Conservation (phyloP, 345 rosid genomes). For the Salix suchowensis region DNA sequence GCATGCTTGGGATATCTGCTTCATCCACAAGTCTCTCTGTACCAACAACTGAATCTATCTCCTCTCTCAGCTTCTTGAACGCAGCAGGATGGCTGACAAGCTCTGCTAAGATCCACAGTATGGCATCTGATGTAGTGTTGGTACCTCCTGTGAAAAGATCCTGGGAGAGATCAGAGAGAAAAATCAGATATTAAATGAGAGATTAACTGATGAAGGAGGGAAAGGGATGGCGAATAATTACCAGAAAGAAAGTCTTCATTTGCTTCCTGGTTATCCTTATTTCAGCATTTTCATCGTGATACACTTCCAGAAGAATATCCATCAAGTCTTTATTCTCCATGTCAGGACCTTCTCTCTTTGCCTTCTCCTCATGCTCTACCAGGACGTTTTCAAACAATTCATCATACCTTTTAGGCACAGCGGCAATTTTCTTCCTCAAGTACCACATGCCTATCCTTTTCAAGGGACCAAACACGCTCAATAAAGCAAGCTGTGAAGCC, state of each 20-base stretch:
- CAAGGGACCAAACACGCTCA: constrained; percentile 4
- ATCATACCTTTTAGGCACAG: not conserved
- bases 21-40: no score
- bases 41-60: no score
- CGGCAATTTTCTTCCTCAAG: not conserved
- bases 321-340: constrained; percentile 38
- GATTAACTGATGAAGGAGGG: not conserved
- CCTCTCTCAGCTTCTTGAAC: no score
- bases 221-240: not conserved
- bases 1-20: no score
- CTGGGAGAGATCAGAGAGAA: not conserved
- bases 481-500: constrained; percentile 18
- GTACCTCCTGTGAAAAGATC: constrained; percentile 25
- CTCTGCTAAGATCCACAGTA: constrained; percentile 4
- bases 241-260: constrained; percentile 37
- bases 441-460: not conserved
- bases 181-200: not conserved
- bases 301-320: constrained; percentile 42
- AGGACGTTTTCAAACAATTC: constrained; percentile 16
- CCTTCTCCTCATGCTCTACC: constrained; percentile 14
- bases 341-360: not conserved
- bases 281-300: constrained; percentile 30
- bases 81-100: no score
- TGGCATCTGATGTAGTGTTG: constrained; percentile 12
- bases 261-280: constrained; percentile 30